Base-by-base conservation (phyloP, 2,329 filamentous ascomycete genomes). In the Pestalotiopsis sp. region DNA sequence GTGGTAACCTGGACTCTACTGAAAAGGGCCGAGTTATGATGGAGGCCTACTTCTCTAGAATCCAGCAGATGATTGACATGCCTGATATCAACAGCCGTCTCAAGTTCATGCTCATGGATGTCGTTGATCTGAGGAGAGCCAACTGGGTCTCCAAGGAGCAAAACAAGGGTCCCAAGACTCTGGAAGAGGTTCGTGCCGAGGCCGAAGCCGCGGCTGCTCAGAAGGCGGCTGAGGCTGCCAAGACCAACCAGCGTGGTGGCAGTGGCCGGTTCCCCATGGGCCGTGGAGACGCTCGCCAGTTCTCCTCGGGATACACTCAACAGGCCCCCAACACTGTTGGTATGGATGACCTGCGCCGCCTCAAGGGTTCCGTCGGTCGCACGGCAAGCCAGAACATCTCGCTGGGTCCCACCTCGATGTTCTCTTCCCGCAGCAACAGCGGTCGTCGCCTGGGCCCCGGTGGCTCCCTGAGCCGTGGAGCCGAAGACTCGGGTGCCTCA, bases 131-230 rank as follows among this genome's bases (percentile, higher is more conserved):
- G 72, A 91, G 96, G 74, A 89, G 82, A 78, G 84, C 86, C 66
- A 86, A 88, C 78, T 99, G 96, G 96, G 82, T 87, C 70, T 94
- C 94, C 68, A 98, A 97, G 86, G 94, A 97, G 79, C 84, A 85
- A 67, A 92, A 95, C 83, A 98, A 98, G 86, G 96, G 96, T 49
- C 96, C 96, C 69, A 98, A 98, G 90, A 99, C 96, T 9, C 92
- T 99, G 66, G 90, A 94, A 4, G 93, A 98, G 83, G 93, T 99
- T 74, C 93, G 94, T 79, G 92, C 91, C 74, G 92, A 94, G 81
- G 89, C 88, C 69, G 92, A 94, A 83, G 94, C 94, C 73, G 87
- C 89, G 66, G 92, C 91, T 71, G 92, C 92, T 59, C 90, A 92
- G 74, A 95, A 95, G 82, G 94, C 94, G 70, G 92, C 92, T 67